Evolutionary conservation across 176 grass and related monocot species (phyloP).

Genomic region (Eleusine coracana): DNA sequence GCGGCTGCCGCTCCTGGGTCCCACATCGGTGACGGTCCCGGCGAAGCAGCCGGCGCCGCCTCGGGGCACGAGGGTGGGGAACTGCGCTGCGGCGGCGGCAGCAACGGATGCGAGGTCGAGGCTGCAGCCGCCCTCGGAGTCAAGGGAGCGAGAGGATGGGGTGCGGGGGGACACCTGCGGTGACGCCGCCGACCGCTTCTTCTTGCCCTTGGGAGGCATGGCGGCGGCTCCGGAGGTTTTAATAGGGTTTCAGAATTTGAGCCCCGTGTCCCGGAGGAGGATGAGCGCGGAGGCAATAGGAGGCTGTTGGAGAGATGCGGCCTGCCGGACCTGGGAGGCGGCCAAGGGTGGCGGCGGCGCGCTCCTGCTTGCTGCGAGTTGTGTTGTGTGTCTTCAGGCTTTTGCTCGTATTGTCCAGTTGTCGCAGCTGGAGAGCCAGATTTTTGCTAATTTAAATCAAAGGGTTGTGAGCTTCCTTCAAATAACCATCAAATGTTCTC

Average conservation of each 20-base stretch:
- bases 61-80: slow-evolving; percentile 53
- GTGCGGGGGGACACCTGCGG: slow-evolving; percentile 43
- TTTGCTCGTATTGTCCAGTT: too few species aligned
- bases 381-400: too few species aligned
- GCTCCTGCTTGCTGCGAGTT: too few species aligned
- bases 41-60: slow-evolving; percentile 46
- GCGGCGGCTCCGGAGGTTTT: not conserved
- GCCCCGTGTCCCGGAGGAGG: not conserved
- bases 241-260: slow-evolving; percentile 17
- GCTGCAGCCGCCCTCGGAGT: not conserved
- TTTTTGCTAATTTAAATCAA: too few species aligned
- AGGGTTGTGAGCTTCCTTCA: too few species aligned
- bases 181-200: slow-evolving; percentile 28
- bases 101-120: slow-evolving; percentile 33
- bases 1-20: slow-evolving; percentile 28
- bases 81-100: slow-evolving; percentile 22
- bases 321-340: not conserved
- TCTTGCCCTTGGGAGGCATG: slow-evolving; percentile 72
- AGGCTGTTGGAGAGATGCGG: not conserved
- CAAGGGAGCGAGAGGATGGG: slow-evolving; percentile 19
- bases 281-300: not conserved
- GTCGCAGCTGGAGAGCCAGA: too few species aligned
- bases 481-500: too few species aligned
- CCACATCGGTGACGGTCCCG: slow-evolving; percentile 44
- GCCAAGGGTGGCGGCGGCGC: not conserved